These are phyloP conservation scores for Cichorium intybus DNA, from an alignment of 140 eudicot species.

Conservation along the genomic window DNA sequence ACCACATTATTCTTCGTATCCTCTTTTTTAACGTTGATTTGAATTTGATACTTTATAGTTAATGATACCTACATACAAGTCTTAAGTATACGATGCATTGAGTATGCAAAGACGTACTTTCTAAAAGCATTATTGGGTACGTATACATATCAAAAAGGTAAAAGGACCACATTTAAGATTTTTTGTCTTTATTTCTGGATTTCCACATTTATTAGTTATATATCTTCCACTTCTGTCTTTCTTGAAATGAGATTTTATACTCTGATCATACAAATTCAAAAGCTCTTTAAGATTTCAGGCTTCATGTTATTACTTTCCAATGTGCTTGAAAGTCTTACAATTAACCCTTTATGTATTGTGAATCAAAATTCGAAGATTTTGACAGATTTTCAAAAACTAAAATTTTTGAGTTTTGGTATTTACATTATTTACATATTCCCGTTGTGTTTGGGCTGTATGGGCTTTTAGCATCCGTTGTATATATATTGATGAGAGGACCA, in stretches of 20 bases:
- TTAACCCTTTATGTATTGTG: too few species aligned
- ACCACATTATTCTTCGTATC: background rate
- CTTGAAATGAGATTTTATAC: constrained; percentile 1
- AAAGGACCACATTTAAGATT: background rate
- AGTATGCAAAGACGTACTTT: background rate
- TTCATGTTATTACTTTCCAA: background rate
- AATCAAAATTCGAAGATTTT: too few species aligned
- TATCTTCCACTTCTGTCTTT: background rate
- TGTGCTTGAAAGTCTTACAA: too few species aligned
- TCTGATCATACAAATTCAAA: background rate
- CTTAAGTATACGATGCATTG: background rate
- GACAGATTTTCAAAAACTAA: too few species aligned
- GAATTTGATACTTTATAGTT: background rate
- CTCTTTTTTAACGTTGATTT: background rate
- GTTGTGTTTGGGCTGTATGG: too few species aligned
- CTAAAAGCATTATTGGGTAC: background rate
- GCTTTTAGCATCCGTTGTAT: background rate
- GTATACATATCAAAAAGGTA: background rate
- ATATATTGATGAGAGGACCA: constrained; percentile 16
- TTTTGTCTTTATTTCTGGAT: background rate
- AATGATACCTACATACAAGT: background rate
- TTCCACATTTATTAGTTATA: background rate
- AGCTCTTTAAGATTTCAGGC: background rate
- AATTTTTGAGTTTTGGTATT: too few species aligned
- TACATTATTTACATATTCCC: too few species aligned